phyloP scores from a whole-genome alignment of 345 rosid genomes.

The Citropsis articulata region DNA sequence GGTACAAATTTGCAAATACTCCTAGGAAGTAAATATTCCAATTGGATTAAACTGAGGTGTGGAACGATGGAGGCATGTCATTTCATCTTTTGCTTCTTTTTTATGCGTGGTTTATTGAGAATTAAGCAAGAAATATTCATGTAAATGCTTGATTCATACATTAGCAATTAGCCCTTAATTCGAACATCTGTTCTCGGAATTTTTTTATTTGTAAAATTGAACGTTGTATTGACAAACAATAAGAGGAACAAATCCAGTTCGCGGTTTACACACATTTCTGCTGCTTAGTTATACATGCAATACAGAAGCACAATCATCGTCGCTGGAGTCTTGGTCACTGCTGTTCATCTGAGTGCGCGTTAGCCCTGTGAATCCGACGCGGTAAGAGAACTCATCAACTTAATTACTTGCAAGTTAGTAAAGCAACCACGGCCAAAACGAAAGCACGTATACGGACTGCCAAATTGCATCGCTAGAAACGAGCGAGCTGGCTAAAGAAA shows the following conservation, averaged over 20 bases:
- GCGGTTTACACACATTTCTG: no score
- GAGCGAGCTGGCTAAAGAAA: neutral
- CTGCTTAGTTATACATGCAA: no score
- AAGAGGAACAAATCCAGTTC: no score
- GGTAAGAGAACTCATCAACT: neutral
- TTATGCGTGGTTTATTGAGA: neutral
- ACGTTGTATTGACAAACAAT: no score
- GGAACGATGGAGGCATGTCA: neutral
- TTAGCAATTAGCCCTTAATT: no score
- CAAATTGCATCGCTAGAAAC: neutral
- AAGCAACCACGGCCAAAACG: neutral
- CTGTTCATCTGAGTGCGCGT: neutral
- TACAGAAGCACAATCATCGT: no score
- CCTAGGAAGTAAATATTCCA: conserved; percentile 24
- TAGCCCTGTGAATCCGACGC: no score
- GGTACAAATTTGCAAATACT: conserved; percentile 36
- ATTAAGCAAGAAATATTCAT: neutral
- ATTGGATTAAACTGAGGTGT: neutral
- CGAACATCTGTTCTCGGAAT: no score
- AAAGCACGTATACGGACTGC: neutral
- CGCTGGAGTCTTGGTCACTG: no score
- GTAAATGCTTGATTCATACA: no score
- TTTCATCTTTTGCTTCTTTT: neutral
- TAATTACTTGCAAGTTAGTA: neutral
- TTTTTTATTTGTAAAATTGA: no score